Conservation (phyloP, 345 rosid species). For the Euphorbia tirucalli region DNA sequence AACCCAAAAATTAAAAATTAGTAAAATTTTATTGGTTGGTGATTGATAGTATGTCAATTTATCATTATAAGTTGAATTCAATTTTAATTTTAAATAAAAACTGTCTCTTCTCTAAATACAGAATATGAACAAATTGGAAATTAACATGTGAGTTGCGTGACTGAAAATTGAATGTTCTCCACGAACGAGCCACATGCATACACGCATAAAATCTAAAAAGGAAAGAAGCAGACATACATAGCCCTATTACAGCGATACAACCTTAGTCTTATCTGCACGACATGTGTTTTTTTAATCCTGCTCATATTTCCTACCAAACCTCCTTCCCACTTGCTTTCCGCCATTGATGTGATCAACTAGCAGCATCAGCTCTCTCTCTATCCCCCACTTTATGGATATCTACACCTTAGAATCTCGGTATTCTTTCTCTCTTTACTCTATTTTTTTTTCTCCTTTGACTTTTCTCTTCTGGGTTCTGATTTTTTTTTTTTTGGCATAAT, state of each 20-base stretch:
- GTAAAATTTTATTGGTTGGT: too few relatives aligned
- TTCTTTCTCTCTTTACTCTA: background rate
- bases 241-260: too few relatives aligned
- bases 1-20: background rate
- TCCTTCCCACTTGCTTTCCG: background rate
- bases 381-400: slow-evolving; percentile 11
- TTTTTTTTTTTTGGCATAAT: background rate
- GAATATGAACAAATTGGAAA: too few relatives aligned
- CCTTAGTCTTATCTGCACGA: slow-evolving; percentile 7
- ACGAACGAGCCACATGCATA: too few relatives aligned
- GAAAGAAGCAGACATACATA: too few relatives aligned
- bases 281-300: slow-evolving; percentile 6
- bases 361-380: background rate
- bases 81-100: too few relatives aligned
- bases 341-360: background rate
- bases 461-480: background rate
- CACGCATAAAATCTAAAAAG: too few relatives aligned
- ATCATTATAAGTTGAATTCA: too few relatives aligned
- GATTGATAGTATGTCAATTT: too few relatives aligned
- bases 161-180: too few relatives aligned
- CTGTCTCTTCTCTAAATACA: too few relatives aligned
- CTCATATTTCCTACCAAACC: background rate
- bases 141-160: too few relatives aligned
- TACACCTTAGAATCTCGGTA: slow-evolving; percentile 31
- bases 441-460: background rate